phyloP scores from a whole-genome alignment of 2,329 filamentous ascomycete genomes.

The Exophiala aquamarina region DNA sequence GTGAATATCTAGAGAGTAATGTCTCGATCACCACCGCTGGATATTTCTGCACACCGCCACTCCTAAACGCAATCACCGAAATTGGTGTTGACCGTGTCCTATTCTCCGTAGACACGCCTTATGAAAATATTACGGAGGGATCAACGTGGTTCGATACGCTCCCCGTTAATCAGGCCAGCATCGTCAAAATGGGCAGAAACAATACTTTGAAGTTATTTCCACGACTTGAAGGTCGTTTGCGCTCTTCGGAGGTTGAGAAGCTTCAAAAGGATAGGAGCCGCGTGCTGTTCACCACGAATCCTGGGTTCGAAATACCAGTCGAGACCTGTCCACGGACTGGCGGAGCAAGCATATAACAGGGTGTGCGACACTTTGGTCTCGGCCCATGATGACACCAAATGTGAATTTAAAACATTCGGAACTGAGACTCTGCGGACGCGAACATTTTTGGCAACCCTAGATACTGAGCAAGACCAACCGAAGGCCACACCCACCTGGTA shows the following conservation, averaged over 20 bases:
- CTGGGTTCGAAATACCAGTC: neutral
- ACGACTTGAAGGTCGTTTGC: neutral
- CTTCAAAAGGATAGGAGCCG: conserved; percentile 7
- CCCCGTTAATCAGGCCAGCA: conserved; percentile 6
- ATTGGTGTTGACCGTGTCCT: conserved; percentile 39
- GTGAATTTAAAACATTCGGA: too few relatives aligned
- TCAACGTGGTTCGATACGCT: conserved; percentile 24
- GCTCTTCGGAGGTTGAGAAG: conserved; percentile 4
- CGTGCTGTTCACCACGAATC: neutral
- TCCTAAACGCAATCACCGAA: conserved; percentile 40
- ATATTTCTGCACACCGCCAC: conserved; percentile 39
- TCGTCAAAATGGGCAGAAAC: conserved; percentile 11
- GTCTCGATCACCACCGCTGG: conserved; percentile 42
- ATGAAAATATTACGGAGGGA: conserved; percentile 23
- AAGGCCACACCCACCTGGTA: too few relatives aligned
- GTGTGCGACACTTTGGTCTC: too few relatives aligned
- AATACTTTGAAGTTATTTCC: conserved; percentile 13
- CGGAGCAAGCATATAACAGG: too few relatives aligned
- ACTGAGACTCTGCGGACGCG: too few relatives aligned
- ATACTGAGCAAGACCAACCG: too few relatives aligned
- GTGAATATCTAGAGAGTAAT: conserved; percentile 40
- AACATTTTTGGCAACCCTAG: too few relatives aligned
- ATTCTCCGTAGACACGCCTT: conserved; percentile 39
- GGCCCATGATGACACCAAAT: too few relatives aligned
- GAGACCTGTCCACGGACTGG: too few relatives aligned